These are phyloP conservation scores for Didymella sp. DNA, from an alignment of 2,329 filamentous ascomycete genomes.

Conservation along the genomic window DNA sequence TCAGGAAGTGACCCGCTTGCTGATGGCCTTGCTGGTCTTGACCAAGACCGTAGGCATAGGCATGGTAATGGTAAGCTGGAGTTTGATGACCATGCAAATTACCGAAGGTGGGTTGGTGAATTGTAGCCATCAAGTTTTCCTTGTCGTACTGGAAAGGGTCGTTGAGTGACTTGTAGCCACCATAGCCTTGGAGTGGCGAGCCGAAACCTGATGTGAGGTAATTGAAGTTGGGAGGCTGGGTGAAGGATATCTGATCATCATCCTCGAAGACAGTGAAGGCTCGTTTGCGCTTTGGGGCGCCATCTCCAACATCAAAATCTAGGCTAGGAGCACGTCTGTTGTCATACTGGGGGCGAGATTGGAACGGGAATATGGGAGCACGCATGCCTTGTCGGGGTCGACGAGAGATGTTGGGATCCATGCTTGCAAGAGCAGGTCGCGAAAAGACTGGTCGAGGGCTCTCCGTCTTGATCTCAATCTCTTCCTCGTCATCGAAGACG, in stretches of 20 bases:
- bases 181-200: slow-evolving; percentile 33
- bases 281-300: slow-evolving; percentile 44
- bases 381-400: slow-evolving; percentile 41
- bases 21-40: slow-evolving; percentile 40
- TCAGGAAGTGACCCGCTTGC: slow-evolving; percentile 36
- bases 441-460: slow-evolving; percentile 39
- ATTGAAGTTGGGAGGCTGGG: slow-evolving; percentile 42
- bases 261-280: slow-evolving; percentile 54
- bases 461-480: slow-evolving; percentile 47
- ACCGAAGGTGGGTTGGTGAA: slow-evolving; percentile 35
- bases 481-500: slow-evolving; percentile 49
- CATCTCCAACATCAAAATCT: slow-evolving; percentile 35
- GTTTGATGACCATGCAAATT: slow-evolving; percentile 36
- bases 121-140: slow-evolving; percentile 38
- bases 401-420: slow-evolving; percentile 43
- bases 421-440: slow-evolving; percentile 40
- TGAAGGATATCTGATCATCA: slow-evolving; percentile 44
- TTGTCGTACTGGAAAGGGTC: slow-evolving; percentile 44
- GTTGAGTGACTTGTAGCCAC: slow-evolving; percentile 39
- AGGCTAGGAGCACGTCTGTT: slow-evolving; percentile 43
- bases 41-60: slow-evolving; percentile 39
- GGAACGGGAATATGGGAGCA: slow-evolving; percentile 27
- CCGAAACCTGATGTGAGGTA: slow-evolving; percentile 46
- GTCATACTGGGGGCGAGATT: slow-evolving; percentile 37
- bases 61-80: slow-evolving; percentile 35